Base-by-base conservation (phyloP, 106 monocot genomes). In the Acanthochlamys bracteata region DNA sequence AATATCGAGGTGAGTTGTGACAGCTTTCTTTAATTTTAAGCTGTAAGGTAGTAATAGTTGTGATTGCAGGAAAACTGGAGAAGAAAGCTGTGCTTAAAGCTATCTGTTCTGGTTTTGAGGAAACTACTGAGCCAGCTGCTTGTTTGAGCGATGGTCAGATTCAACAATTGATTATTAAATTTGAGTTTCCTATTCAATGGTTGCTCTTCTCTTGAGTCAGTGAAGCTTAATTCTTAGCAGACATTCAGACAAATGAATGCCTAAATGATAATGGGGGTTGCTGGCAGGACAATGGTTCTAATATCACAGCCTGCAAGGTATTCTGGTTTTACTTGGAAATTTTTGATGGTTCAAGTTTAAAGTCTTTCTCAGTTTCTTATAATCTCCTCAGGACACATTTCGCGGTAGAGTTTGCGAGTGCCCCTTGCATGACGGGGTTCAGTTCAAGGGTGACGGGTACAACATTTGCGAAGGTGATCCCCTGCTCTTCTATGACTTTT, bases 321-420 rank as follows among this genome's bases (percentile, higher is more conserved):
- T 63, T 19, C 10, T 26, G 0, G 40, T 24, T 6, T 25, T 39
- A 45, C 27, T 26, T 66, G 13, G 27, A 24, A 24, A 20, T 16
- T 60, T 43, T 68, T 25, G 0, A 61, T 58, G 6, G 15, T 24
- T 26, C 9, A 56, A 42, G 23, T 68, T 25, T 26, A 69, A 61
- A 54, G 7, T 57, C 0, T 69, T 8, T 82, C 20, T 17, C 66
- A 45, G 68, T 68, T 1, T 26, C 54, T 33, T 17, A 19, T 69
- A 54, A 12, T 40, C 39, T 65, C 75, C 24, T 27, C 70, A 95
- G 95, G 95, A 96, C 60, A 96, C 95, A 11, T 96, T 96, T 59
- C 86, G 95, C 78, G 95, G 95, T 20, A 90, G 90, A 86, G 80
- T 96, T 47, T 96, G 95, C 72, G 90, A 87, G 57, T 96, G 95